Evolutionary conservation across 108 stramenopile genomes (phyloP), one percentile per base, ranked within the genome.

Genomic region (Bacterosira constricta): DNA sequence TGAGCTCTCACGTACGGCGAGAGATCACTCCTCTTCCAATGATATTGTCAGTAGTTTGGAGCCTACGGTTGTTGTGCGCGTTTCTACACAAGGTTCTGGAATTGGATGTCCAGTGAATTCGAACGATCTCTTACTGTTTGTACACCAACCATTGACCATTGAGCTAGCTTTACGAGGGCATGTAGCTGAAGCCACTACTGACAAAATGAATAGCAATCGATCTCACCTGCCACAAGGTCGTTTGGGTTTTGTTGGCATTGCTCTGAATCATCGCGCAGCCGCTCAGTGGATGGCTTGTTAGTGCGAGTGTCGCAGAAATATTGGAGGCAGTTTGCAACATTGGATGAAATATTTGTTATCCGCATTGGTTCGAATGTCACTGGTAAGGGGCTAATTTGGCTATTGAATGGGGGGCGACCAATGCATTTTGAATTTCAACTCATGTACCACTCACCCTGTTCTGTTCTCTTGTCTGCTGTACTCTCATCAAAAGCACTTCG

Each of bases 331-430:
- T 73, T 79, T 47, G 47, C 66, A 27, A 67, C 47, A 18, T 34
- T 75, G 27, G 69, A 69, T 36, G 75, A 81, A 53, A 23, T 84
- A 44, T 78, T 69, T 57, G 45, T 81, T 7, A 69, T 84, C 23
- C 61, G 50, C 15, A 63, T 84, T 52, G 83, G 83, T 42, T 66
- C 76, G 3, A 84, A 73, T 67, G 60, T 84, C 11, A 84, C 83
- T 49, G 75, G 81, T 82, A 42, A 76, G 75, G 15, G 34, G 27
- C 35, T n/a, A n/a, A n/a, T n/a, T n/a, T n/a, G n/a, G n/a, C n/a
- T n/a, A n/a, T n/a, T n/a, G n/a, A n/a, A n/a, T n/a, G n/a, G n/a
- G n/a, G n/a, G n/a, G n/a, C n/a, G n/a, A n/a, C n/a, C n/a, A n/a
- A n/a, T n/a, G n/a, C n/a, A n/a, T n/a, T n/a, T n/a, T n/a, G n/a